Base-by-base conservation (phyloP, 1,284 basidiomycete species). In the Ceratobasidium papillatum region DNA sequence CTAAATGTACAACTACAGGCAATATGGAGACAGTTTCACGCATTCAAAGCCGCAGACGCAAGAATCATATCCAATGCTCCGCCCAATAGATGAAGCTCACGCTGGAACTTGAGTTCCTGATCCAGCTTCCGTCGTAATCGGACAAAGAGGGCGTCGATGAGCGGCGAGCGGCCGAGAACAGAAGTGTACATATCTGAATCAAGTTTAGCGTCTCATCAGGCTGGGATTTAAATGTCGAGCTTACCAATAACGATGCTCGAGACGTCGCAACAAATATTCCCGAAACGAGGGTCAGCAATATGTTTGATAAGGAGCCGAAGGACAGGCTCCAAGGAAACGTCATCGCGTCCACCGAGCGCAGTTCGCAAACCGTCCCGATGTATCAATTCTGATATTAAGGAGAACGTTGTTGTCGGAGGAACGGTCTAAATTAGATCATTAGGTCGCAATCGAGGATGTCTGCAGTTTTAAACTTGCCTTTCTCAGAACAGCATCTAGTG, bases 31-130 rank as follows among this genome's bases (percentile, higher is more conserved):
- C 17, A 59, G 34, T 12, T 27, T 63, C 41, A 63, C 62, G 36
- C 59, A 34, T 43, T 76, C 64, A 78, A 61, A 22, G 87, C 83
- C 56, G 87, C 86, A 36, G 89, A 88, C 30, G 92, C 87, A 73
- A 98, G 85, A 61, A 99, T 86, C 96, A 99, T 99, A 79, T 97
- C 94, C 76, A 99, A 84, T 74, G 95, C 94, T 68, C 96, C 97
- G 80, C 90, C 90, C 56, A 94, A 86, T 83, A 92, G 92, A 79
- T 91, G 85, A 65, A 99, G 83, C 80, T 98, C 94, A 76, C 89
- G 88, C 83, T 99, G 96, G 82, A 99, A 95, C n/a, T 88, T 88
- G 63, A 99, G 84, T 81, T 99, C 98, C 52, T 91, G 89, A 38
- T 89, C 84, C 1, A 99, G 88, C 80, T 96, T 95, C 79, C 90